phyloP scores from a whole-genome alignment of 768 basidiomycete species.

The Suillus cothurnatus region DNA sequence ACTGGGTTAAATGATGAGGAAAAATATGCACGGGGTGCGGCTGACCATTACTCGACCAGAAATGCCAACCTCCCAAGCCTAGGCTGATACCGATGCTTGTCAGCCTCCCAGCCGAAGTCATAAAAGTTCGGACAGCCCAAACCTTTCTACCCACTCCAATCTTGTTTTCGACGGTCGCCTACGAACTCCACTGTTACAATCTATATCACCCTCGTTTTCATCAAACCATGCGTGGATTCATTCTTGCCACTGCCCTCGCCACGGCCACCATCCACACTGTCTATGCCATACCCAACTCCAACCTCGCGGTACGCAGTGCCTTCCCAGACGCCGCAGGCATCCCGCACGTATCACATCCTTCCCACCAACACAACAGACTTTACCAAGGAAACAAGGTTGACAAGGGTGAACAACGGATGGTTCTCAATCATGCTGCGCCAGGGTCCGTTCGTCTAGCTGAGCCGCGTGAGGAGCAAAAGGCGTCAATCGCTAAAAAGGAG shows the following conservation, averaged over 20 bases:
- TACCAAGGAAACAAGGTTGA: slow-evolving; percentile 11
- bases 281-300: slow-evolving; percentile 26
- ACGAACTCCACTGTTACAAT: not conserved
- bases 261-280: slow-evolving; percentile 15
- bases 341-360: slow-evolving; percentile 28
- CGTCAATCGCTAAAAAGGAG: not conserved
- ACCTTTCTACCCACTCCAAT: not conserved
- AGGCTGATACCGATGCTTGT: not conserved
- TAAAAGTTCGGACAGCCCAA: not conserved
- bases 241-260: slow-evolving; percentile 28
- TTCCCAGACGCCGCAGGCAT: slow-evolving; percentile 22
- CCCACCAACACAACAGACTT: slow-evolving; percentile 32
- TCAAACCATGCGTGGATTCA: slow-evolving; percentile 26
- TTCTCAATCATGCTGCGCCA: not conserved
- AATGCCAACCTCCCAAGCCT: not conserved
- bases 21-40: not conserved
- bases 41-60: not conserved
- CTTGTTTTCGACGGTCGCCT: not conserved
- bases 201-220: not conserved
- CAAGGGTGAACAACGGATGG: not conserved
- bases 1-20: not conserved
- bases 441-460: not conserved
- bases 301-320: slow-evolving; percentile 21
- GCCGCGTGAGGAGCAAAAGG: not conserved
- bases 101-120: not conserved